Evolutionary conservation across 108 stramenopile genomes (phyloP), one percentile per base, ranked within the genome.

Genomic region (Asterionellopsis glacialis): DNA sequence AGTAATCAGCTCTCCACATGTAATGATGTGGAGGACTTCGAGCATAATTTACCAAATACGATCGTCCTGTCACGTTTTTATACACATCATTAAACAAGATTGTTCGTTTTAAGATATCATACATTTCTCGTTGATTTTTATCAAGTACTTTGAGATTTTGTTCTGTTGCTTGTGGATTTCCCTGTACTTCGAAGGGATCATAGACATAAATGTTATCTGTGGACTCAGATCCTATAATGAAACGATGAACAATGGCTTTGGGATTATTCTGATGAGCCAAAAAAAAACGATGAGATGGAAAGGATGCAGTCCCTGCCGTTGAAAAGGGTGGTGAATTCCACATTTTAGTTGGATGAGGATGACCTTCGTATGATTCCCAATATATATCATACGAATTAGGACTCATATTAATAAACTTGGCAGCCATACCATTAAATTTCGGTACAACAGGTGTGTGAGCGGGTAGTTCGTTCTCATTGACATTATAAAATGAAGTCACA

Each of bases 1-100:
- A 90, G 57, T 90, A 82, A 42, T 83, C 81, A 9, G 90, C 77
- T 26, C 59, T 62, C 88, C 86, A 93, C 41, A 93, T 70, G 61
- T 79, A 79, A 70, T 90, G 85, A 11, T 22, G 63, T 10, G 85
- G 78, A 18, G 63, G 70, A 14, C 18, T 48, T 14, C 85, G 68
- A 1, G 79, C 72, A 55, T 75, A 73, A 15, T 61, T 64, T 0
- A 66, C 69, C 33, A 81, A 55, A 73, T 76, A 81, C 15, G 74
- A 72, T 45, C 84, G 69, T 11, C 84, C 70, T 45, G 70, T 59
- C 16, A 65, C 38, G 12, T 50, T 50, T 11, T 23, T 24, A 41
- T 67, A 67, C 0, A 27, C 12, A 19, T 50, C 55, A 39, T 24
- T 27, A n/a, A 59, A 67, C 22, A 18, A 19, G 0, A 73, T 39